Base-by-base conservation (phyloP, 2,329 filamentous ascomycete genomes). In the Fusarium heterosporum region DNA sequence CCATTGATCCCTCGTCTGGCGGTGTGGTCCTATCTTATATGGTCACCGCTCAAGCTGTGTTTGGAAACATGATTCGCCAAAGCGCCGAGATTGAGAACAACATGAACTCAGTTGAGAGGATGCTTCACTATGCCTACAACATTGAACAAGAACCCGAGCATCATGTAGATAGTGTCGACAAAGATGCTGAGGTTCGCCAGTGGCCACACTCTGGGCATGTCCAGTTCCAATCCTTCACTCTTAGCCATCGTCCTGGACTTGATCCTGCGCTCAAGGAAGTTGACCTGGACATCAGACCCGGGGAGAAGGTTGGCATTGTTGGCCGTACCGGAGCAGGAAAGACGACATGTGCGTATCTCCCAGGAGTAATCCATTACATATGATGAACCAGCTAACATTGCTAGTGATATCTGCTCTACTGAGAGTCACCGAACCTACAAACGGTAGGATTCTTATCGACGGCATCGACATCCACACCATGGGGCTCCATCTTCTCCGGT, bases 101-200 rank as follows among this genome's bases (percentile, higher is more conserved):
- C 77, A 97, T 97, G 93, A 97, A 97, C 77, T 93, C 93, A 1
- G 93, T 97, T 4, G 93, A 97, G 79, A 90, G 94, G 72, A 89
- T 97, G 74, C 93, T 96, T 78, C 93, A 97, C 74, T 97, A 97
- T 73, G 88, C 87, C 52, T 86, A 97, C 40, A 92, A 63, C 1
- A 66, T 66, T 2, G 56, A 66, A 13, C 62, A 49, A 6, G 62
- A 66, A 3, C 62, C 62, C 2, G 55, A 42, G 5, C 45, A 49
- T 14, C 56, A 51, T 0, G 32, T 52, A 1, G 46, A 57, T 1
- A 19, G 40, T 0, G 17, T 63, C 16, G 62, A 66, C 3, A 42
- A 57, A 25, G 19, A 34, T 2, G 22, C 66, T 2, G 39, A 57
- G n/a, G 2, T 9, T 1, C 19, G 12, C 0, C 30, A 57, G 25